Evolutionary conservation across 306 rosid species (phyloP).

Genomic region (Lathyrus aphaca): DNA sequence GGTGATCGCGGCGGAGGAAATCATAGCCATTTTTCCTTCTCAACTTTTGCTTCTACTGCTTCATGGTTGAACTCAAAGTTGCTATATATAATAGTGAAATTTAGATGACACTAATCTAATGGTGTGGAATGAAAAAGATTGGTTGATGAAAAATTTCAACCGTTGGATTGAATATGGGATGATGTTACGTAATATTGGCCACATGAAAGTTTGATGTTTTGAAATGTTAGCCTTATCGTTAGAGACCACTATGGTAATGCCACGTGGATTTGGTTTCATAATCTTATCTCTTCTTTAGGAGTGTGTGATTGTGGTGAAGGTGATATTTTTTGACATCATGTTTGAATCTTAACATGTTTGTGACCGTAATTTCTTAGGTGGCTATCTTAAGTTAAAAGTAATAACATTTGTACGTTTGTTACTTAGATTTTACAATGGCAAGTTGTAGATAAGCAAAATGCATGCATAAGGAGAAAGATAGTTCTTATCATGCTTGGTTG

Average conservation of each 20-base stretch:
- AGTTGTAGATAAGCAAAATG: constrained; percentile 39
- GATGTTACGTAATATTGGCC: constrained; percentile 43
- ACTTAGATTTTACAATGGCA: not conserved
- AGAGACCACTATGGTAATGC: constrained; percentile 48
- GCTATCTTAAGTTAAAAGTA: constrained; percentile 1
- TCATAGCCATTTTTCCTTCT: constrained; percentile 58
- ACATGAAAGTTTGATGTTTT: constrained; percentile 37
- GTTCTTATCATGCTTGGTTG: constrained; percentile 41
- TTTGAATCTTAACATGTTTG: constrained; percentile 15
- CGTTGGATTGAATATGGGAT: constrained; percentile 44
- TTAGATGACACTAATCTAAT: constrained; percentile 30
- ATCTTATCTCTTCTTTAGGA: constrained; percentile 52
- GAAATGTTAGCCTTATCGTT: constrained; percentile 57
- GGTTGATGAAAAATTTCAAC: constrained; percentile 7
- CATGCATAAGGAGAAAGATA: constrained; percentile 30
- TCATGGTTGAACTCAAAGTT: constrained; percentile 11
- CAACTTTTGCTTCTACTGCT: constrained; percentile 17
- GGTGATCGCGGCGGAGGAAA: constrained; percentile 60
- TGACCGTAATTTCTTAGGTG: constrained; percentile 31
- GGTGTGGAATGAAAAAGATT: constrained; percentile 35
- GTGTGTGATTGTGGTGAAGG: constrained; percentile 51
- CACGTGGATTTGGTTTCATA: constrained; percentile 50
- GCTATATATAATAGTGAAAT: constrained; percentile 45
- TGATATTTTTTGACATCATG: constrained; percentile 21
- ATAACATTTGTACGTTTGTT: constrained; percentile 28